phyloP scores from a whole-genome alignment of 768 basidiomycete species.

The Leucosporidium scottii region DNA sequence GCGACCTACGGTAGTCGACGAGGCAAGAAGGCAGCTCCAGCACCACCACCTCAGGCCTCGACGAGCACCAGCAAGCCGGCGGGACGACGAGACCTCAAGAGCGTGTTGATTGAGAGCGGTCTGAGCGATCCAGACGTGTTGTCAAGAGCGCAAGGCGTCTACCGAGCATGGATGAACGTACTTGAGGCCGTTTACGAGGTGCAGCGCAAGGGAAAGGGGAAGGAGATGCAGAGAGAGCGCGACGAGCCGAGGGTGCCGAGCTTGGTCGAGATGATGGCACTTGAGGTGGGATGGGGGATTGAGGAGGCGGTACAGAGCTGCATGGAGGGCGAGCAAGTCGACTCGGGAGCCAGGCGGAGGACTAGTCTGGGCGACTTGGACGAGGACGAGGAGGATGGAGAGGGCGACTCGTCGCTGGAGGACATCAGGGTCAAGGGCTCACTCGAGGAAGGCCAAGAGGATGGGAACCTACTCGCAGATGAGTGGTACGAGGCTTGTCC shows the following conservation, averaged over 20 bases:
- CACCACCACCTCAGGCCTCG: too few species aligned
- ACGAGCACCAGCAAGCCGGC: not conserved
- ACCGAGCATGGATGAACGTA: not conserved
- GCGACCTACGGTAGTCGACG: not conserved
- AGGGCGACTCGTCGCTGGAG: too few species aligned
- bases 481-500: not conserved
- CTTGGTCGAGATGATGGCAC: not conserved
- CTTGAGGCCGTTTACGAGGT: not conserved
- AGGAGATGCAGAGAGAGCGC: not conserved
- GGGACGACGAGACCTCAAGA: not conserved
- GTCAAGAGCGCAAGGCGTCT: not conserved
- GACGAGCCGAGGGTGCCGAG: not conserved
- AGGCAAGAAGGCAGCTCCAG: not conserved
- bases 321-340: too few species aligned
- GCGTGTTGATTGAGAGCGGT: not conserved
- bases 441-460: not conserved
- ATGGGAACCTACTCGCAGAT: not conserved
- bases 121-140: not conserved
- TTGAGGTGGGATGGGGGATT: not conserved
- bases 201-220: not conserved
- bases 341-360: too few species aligned
- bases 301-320: not conserved
- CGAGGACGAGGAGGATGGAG: not conserved
- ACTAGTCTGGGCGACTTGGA: not conserved
- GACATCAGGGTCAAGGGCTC: not conserved